Evolutionary conservation across 1,284 basidiomycete genomes (phyloP), one percentile per base, ranked within the genome.

Genomic region (Papiliotrema terrestris): DNA sequence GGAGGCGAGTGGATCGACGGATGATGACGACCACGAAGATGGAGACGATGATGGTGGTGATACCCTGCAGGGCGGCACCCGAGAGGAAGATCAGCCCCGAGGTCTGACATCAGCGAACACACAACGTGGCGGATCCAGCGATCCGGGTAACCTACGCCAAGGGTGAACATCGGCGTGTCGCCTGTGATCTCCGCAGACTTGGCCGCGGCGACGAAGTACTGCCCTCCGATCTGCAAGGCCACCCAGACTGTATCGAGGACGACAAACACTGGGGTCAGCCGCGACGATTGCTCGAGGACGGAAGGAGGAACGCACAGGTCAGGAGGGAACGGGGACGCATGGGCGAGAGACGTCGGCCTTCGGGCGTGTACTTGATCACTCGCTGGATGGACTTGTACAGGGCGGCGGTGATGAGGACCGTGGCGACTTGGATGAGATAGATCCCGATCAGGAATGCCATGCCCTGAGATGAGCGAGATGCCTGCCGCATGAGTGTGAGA

Each of bases 251-350:
- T 59, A 46, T 67, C 67, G 29, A 68, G 65, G 32, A 63, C 63
- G 49, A 65, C 44, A 52, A 65, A 69, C 11, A 63, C 63, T 62
- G 44, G 26, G 38, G 19, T 52, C 36, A 47, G 45, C 52, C 39
- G 25, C 17, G 44, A 39, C 20, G 25, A 50, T 26, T 39, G 20
- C 11, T 6, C 6, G 23, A 36, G 23, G 22, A n/a, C 9, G 26
- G n/a, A 1, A 14, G 23, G 11, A 5, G 5, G 29, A 6, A 63
- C 62, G 46, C 41, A 68, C 66, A 37, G 39, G 62, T 51, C n/a
- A 69, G 26, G 57, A 69, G 47, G 2, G 67, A 67, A 37, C 67
- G 53, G 9, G 65, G 60, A 23, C 67, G 59, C 63, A 67, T 67
- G 23, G 67, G 67, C 15, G 58, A 60, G 17, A 69, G 42, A 13